Evolutionary conservation across 352 stramenopile genomes (phyloP), one percentile per base, ranked within the genome.

Genomic region (Peronospora belbahrii): DNA sequence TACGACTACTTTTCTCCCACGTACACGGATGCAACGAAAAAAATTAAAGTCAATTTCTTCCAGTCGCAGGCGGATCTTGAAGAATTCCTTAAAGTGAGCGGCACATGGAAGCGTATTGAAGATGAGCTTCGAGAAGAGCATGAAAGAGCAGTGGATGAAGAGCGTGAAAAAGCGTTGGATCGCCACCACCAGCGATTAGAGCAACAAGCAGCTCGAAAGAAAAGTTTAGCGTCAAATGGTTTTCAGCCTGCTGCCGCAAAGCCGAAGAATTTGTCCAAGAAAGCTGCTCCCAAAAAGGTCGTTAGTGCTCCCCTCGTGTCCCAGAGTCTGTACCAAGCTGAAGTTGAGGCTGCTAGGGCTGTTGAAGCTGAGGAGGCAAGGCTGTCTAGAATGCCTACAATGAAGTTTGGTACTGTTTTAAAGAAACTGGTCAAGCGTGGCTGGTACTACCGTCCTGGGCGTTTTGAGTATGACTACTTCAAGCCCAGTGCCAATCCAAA

Each of bases 391-490:
- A 22, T 56, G 30, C 35, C 59, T 25, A 73, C 68, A 23, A 51
- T 88, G 9, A 65, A 69, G 13, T 81, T 84, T 44, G 78, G 78
- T 31, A 74, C 77, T 20, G 52, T 87, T 17, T 49, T 80, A 6
- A 62, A 74, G 24, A 80, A 74, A 30, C 53, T 89, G 2, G 13
- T 74, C 4, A 25, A 44, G 31, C 75, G 75, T 11, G 78, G 78
- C 6, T 89, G 78, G 78, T 65, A 63, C 37, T 87, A 84, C 45
- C 70, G 74, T 6, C 74, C 78, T 15, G 78, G 78, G 1, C 70
- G 75, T 0, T 89, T 89, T 45, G 78, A 89, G 59, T 89, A 89
- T 46, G 74, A 88, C 52, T 88, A 89, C 73, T 89, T 86, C 50
- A 89, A 86, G 42, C 74, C 78, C 2, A 65, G 62, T 24, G 43